These are phyloP conservation scores for Metschnikowia bowlesiae DNA, from an alignment of 805 yeast genomes.

Conservation along the genomic window DNA sequence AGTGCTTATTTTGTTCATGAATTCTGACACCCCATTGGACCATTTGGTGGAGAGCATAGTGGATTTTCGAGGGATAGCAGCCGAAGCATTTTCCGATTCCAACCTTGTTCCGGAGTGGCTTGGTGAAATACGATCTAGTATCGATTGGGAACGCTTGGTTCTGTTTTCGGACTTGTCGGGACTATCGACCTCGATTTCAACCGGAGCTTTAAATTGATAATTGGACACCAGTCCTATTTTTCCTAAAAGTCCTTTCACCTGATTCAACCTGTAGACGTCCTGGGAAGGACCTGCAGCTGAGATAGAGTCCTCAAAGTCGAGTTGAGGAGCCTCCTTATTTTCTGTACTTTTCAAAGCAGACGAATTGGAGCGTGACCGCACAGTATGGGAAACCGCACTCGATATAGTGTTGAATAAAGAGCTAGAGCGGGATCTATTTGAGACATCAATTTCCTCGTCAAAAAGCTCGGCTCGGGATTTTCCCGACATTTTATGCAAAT, in stretches of 20 bases:
- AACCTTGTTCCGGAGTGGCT: constrained; percentile 36
- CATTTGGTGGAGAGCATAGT: constrained; percentile 22
- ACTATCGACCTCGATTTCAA: constrained; percentile 2
- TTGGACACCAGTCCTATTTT: constrained; percentile 23
- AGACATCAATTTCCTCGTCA: constrained; percentile 11
- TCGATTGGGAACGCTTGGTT: constrained; percentile 17
- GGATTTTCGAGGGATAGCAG: neutral
- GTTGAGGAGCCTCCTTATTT: constrained; percentile 23
- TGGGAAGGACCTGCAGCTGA: constrained; percentile 11
- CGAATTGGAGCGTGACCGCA: constrained; percentile 32
- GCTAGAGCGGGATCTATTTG: constrained; percentile 33
- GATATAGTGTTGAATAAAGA: constrained; percentile 36
- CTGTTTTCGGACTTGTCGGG: constrained; percentile 5
- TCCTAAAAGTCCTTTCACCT: constrained; percentile 35
- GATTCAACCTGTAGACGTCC: constrained; percentile 22
- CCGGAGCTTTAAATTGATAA: constrained; percentile 7
- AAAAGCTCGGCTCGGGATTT: constrained; percentile 4
- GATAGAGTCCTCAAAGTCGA: constrained; percentile 19
- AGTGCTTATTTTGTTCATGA: constrained; percentile 38
- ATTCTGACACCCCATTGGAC: constrained; percentile 38
- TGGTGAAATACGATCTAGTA: constrained; percentile 33
- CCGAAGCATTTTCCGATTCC: constrained; percentile 22
- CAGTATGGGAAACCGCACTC: constrained; percentile 26
- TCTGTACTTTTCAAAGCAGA: constrained; percentile 21
- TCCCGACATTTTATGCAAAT: neutral